Conservation (phyloP, 768 basidiomycete species). For the Russula foetens region DNA sequence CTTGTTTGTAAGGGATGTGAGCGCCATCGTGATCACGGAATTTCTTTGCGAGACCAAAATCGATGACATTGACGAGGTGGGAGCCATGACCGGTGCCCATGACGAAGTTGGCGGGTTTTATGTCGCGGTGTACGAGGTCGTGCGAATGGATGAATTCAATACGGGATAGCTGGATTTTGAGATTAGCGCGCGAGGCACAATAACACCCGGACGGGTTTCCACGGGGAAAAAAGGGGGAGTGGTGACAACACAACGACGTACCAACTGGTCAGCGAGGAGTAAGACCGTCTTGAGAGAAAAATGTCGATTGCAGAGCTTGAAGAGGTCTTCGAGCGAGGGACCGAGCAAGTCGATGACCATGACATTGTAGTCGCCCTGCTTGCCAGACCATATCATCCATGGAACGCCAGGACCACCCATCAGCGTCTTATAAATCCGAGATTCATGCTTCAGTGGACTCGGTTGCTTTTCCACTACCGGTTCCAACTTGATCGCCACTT, state of each 20-base stretch:
- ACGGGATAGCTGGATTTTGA: conserved; percentile 66
- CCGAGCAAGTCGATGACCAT: conserved; percentile 97
- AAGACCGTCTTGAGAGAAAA: conserved; percentile 94
- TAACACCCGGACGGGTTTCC: neutral
- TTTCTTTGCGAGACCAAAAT: conserved; percentile 79
- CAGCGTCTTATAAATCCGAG: conserved; percentile 86
- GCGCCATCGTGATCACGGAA: conserved; percentile 59
- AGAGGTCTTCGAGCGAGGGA: conserved; percentile 79
- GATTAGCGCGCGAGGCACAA: conserved; percentile 5
- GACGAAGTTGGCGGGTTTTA: conserved; percentile 98
- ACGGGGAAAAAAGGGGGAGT: neutral
- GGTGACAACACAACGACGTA: conserved; percentile 32
- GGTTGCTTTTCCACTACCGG: conserved; percentile 42
- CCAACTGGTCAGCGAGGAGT: conserved; percentile 89
- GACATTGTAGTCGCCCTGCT: conserved; percentile 91
- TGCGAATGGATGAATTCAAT: conserved; percentile 96
- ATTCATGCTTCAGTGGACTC: conserved; percentile 79
- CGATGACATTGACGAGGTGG: conserved; percentile 83
- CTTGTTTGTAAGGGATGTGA: conserved; percentile 68
- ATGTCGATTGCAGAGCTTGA: conserved; percentile 84
- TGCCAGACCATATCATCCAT: conserved; percentile 88
- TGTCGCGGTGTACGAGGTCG: conserved; percentile 91
- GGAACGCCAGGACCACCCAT: conserved; percentile 86
- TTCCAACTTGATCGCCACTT: conserved; percentile 79
- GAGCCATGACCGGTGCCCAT: conserved; percentile 75